Conservation (phyloP, 2,329 filamentous ascomycete genomes). For the Pseudocercospora pini-densiflorae region DNA sequence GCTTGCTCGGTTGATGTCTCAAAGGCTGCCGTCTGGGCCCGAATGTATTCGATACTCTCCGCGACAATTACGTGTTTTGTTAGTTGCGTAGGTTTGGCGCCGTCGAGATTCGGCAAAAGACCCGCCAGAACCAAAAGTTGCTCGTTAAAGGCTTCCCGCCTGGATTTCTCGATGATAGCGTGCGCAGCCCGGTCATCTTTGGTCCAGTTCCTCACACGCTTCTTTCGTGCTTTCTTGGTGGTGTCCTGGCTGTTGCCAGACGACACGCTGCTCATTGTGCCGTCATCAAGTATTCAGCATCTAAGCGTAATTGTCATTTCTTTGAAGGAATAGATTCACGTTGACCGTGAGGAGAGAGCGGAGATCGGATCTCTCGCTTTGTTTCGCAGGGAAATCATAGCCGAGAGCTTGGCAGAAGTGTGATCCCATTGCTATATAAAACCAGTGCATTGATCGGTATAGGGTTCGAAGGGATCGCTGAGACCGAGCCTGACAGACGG, state of each 20-base stretch:
- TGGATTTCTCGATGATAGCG: conserved; percentile 22
- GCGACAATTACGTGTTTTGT: conserved; percentile 26
- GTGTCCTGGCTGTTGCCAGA: background rate
- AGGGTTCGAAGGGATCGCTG: too few relatives aligned
- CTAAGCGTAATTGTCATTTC: background rate
- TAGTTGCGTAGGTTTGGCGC: conserved; percentile 21
- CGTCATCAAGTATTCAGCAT: background rate
- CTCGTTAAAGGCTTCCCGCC: conserved; percentile 26
- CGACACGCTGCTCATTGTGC: conserved; percentile 4
- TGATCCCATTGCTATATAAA: too few relatives aligned
- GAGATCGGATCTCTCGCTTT: background rate
- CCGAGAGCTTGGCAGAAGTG: too few relatives aligned
- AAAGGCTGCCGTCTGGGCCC: background rate
- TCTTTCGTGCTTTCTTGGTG: background rate
- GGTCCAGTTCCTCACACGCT: conserved; percentile 15
- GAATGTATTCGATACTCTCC: conserved; percentile 20
- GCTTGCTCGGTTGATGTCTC: conserved; percentile 2
- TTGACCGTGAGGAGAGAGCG: background rate
- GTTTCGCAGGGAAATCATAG: too few relatives aligned
- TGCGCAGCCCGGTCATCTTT: conserved; percentile 20
- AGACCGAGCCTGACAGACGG: too few relatives aligned
- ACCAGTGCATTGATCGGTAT: too few relatives aligned
- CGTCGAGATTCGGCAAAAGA: conserved; percentile 20
- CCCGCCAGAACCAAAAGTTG: conserved; percentile 21
- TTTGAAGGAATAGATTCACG: background rate